Conservation (phyloP, 2,329 filamentous ascomycete genomes). For the Rutstroemia sp. region DNA sequence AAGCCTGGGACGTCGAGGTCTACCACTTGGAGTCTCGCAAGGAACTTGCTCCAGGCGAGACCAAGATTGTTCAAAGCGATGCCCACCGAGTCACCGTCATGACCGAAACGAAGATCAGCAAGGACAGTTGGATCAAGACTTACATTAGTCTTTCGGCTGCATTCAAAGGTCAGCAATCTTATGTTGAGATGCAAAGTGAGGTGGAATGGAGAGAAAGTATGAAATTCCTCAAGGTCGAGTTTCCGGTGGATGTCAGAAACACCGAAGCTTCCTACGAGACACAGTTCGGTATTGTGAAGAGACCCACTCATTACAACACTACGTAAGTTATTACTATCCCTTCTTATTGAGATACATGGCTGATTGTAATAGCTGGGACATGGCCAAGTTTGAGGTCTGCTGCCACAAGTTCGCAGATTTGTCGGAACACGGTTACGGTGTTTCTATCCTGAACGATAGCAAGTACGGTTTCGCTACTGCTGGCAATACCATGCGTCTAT, state of each 20-base stretch:
- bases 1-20: slow-evolving; percentile 97
- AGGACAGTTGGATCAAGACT: slow-evolving; percentile 77
- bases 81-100: slow-evolving; percentile 73
- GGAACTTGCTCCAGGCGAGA: slow-evolving; percentile 62
- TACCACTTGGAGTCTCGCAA: slow-evolving; percentile 84
- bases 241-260: slow-evolving; percentile 85
- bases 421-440: slow-evolving; percentile 80
- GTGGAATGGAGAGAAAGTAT: slow-evolving; percentile 97
- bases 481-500: slow-evolving; percentile 84
- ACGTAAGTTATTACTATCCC: slow-evolving; percentile 38
- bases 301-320: slow-evolving; percentile 97
- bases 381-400: slow-evolving; percentile 97
- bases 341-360: slow-evolving; percentile 8
- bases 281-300: slow-evolving; percentile 79
- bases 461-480: slow-evolving; percentile 94
- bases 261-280: slow-evolving; percentile 94
- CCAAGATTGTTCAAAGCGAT: slow-evolving; percentile 63
- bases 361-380: slow-evolving; percentile 62
- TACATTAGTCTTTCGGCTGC: slow-evolving; percentile 73
- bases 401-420: slow-evolving; percentile 92
- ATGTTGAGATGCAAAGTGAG: slow-evolving; percentile 72
- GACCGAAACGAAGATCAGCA: slow-evolving; percentile 81
- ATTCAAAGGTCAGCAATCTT: slow-evolving; percentile 55
- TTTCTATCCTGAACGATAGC: slow-evolving; percentile 88
- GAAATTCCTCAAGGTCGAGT: slow-evolving; percentile 98